Base-by-base conservation (phyloP, 108 stramenopile species). In the Pseudonitzschia delicatissima region DNA sequence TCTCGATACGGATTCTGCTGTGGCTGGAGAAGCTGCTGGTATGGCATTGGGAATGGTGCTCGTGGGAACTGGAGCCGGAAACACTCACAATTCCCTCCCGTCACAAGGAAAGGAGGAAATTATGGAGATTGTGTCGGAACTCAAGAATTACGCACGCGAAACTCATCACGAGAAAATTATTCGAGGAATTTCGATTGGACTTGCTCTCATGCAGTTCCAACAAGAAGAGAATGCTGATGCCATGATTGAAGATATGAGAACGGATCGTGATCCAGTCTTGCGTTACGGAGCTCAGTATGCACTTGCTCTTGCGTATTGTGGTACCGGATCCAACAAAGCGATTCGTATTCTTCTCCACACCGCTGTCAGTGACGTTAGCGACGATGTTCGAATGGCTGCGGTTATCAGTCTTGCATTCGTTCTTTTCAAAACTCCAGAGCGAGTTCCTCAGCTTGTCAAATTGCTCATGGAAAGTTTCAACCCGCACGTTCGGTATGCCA, bases 121-220 rank as follows among this genome's bases (percentile, higher is more conserved):
- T 31, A 85, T 72, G 62, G 89, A 86, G 61, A 80, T 93, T 20
- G 77, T 98, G 13, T 75, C 84, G 34, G 96, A 97, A 53, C 79
- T 99, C 60, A 89, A 96, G 59, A 90, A 86, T 58, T 98, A 98
- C 60, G 95, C 97, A 15, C 88, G 95, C 31, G 97, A 97, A 71
- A 99, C 99, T 5, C 83, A 87, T 17, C 98, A 98, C 82, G 99
- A 99, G 77, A 99, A 99, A 76, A 99, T 98, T 68, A 97, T 97
- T 73, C 95, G 99, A 20, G 98, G 96, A 11, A 84, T 98, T 60
- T 86, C 97, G 59, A 83, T 99, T 77, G 95, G 96, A 44, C 61
- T 99, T 26, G 97, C 98, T 11, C 78, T 99, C 17, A 94, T 97
- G 36, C 87, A 95, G 49, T 97, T 81, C 71, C 96, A 97, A 6